phyloP scores from a whole-genome alignment of 2,329 filamentous ascomycete genomes.

The Dothiorella sarmentorum region DNA sequence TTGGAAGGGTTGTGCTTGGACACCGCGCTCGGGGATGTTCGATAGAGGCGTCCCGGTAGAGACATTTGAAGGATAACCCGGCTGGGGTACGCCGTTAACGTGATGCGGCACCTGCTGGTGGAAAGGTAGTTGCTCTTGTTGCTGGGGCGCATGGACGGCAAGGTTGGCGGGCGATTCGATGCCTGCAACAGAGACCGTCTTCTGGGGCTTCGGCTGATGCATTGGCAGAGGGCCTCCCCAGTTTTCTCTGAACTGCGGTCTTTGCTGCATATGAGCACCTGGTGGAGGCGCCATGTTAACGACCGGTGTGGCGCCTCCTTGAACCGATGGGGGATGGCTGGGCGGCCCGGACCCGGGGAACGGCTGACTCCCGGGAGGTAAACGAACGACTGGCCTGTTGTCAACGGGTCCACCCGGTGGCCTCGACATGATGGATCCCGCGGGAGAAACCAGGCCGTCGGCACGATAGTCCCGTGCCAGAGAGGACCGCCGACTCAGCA shows the following conservation, averaged over 20 bases:
- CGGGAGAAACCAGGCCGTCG: constrained; percentile 76
- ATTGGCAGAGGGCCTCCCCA: constrained; percentile 65
- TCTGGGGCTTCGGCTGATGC: constrained; percentile 93
- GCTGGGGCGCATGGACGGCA: constrained; percentile 57
- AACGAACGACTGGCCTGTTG: constrained; percentile 71
- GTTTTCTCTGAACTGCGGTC: constrained; percentile 57
- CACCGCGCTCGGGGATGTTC: constrained; percentile 87
- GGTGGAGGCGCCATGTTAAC: constrained; percentile 53
- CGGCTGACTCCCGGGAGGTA: constrained; percentile 61
- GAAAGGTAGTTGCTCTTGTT: constrained; percentile 78
- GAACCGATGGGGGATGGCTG: constrained; percentile 19
- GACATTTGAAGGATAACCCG: constrained; percentile 65
- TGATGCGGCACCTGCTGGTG: constrained; percentile 89
- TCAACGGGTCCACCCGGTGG: constrained; percentile 59
- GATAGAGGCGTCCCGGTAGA: constrained; percentile 78
- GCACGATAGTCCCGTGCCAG: constrained; percentile 64
- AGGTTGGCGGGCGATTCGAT: constrained; percentile 78
- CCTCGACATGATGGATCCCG: constrained; percentile 72
- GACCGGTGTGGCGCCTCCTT: constrained; percentile 41
- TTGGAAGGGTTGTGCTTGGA: constrained; percentile 88
- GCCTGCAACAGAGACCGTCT: constrained; percentile 85
- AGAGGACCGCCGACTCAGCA: constrained; percentile 85
- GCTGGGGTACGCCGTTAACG: constrained; percentile 61
- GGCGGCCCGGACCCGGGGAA: constrained; percentile 13
- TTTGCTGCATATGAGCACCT: constrained; percentile 52